These are phyloP conservation scores for Hymenoscyphus fructigenus DNA, from an alignment of 2,329 filamentous ascomycete species.

Conservation along the genomic window DNA sequence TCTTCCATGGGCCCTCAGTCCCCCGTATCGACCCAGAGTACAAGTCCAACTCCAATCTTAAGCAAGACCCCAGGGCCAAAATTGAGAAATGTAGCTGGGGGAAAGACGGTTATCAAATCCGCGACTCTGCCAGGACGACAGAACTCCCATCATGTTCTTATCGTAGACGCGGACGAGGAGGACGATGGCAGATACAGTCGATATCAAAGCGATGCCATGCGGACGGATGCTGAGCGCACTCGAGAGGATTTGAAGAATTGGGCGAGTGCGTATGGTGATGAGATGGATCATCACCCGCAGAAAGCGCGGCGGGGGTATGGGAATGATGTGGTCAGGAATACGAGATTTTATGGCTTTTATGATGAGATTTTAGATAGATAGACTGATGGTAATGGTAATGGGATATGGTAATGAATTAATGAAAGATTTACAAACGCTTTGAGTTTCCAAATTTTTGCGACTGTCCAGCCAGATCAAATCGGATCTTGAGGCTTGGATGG, in stretches of 20 bases:
- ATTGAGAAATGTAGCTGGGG: not conserved
- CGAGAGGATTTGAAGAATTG: slow-evolving; percentile 12
- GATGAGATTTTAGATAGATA: slow-evolving; percentile 10
- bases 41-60: not conserved
- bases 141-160: slow-evolving; percentile 5
- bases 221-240: slow-evolving; percentile 7
- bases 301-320: not conserved
- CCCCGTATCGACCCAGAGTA: not conserved
- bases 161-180: slow-evolving; percentile 7
- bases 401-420: not conserved
- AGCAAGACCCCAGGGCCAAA: not conserved
- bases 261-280: slow-evolving; percentile 9
- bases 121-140: not conserved
- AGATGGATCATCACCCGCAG: not conserved
- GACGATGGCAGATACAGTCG: slow-evolving; percentile 2
- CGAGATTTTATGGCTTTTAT: slow-evolving; percentile 12
- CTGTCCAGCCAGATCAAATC: not conserved
- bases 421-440: not conserved
- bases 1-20: not conserved
- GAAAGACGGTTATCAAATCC: not conserved
- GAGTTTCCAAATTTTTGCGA: not conserved
- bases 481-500: not conserved
- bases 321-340: not conserved
- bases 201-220: slow-evolving; percentile 4
- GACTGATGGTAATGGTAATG: not conserved